Base-by-base conservation (phyloP, 2,329 filamentous ascomycete genomes). In the Apiospora koreana region DNA sequence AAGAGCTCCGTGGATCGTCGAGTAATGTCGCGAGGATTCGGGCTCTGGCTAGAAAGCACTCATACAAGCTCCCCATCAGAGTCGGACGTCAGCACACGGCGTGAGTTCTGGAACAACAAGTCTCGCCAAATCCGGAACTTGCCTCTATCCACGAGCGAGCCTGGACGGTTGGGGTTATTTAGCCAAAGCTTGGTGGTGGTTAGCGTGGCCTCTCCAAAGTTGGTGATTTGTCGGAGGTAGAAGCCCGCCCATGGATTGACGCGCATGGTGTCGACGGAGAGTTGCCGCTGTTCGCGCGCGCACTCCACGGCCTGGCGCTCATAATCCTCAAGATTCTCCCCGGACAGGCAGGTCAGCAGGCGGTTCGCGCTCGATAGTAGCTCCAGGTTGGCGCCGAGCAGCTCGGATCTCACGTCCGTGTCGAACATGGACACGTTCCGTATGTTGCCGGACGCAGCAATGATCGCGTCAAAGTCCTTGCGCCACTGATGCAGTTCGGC, bases 201-300 rank as follows among this genome's bases (percentile, higher is more conserved):
- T 7, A 71, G 25, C 3, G 68, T 69, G 25, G 70, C 68, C 8
- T 67, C 65, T 21, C 66, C 68, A 16, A 65, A 65, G 23, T 45
- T 38, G 23, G 68, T 68, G 42, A 69, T 71, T 42, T 71, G 70
- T 14, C 65, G 38, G 4, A 71, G 65, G 25, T 71, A 71, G 43
- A 71, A 71, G 41, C 48, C 67, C 8, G 70, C 68, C 41, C 68
- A 69, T 7, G 65, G 68, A 6, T 71, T 67, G 43, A 35, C 65
- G 5, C 65, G 23, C 35, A 54, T 16, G 12, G 48, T 54, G 12
- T 65, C 68, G 28, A 42, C n/a, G 12, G 58, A 14, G n/a, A 71
- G 68, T 28, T 67, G n/a, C 14, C 46, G 62, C 28, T 64, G 64
- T 35, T 41, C 41, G 25, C 31, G 31, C 21, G 70, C 68, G 28